Evolutionary conservation across 805 yeast genomes (phyloP), one percentile per base, ranked within the genome.

Genomic region (Hanseniaspora clermontiae): DNA sequence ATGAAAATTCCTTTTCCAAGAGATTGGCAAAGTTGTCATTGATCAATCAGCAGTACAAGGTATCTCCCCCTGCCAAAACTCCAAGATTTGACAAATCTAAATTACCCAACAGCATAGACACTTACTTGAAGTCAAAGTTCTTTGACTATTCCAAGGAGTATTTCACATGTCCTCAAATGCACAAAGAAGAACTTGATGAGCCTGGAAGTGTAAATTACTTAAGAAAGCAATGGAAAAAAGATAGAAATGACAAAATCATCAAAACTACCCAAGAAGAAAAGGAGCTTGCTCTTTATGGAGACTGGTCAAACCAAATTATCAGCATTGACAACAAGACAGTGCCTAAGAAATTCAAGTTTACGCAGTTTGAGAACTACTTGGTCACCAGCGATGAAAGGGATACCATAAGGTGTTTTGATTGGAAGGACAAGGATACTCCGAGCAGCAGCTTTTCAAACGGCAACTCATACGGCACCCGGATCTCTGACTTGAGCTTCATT

Each of bases 91-190:
- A 61, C 10, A 67, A 70, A 31, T 61, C 57, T 14, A 60, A 59
- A 17, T 65, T 63, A 15, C 59, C 61, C 3, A 55, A 59, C 0
- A 55, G 51, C 27, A 59, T 66, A 2, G 70, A 69, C 5, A 63
- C 84, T 3, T 84, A 87, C 0, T 66, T 79, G 11, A 73, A 73
- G 5, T 82, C 87, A 10, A 78, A 79, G 7, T 84, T 86, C 62
- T 77, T 85, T 59, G 86, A 83, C 52, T 86, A 83, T 67, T 79
- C 85, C 62, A 66, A 87, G 58, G 98, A 93, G 67, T 90, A 89
- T 65, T 93, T 91, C 72, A 95, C 90, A 64, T 97, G 90, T 65
- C 97, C 98, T 0, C 97, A 91, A 65, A 83, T 90, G 83, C 81
- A 87, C 11, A 82, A 80, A 58, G 77, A 79, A 55, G 97, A 91